These are phyloP conservation scores for Ehretia macrophylla DNA, from an alignment of 257 asterid species.

Conservation along the genomic window DNA sequence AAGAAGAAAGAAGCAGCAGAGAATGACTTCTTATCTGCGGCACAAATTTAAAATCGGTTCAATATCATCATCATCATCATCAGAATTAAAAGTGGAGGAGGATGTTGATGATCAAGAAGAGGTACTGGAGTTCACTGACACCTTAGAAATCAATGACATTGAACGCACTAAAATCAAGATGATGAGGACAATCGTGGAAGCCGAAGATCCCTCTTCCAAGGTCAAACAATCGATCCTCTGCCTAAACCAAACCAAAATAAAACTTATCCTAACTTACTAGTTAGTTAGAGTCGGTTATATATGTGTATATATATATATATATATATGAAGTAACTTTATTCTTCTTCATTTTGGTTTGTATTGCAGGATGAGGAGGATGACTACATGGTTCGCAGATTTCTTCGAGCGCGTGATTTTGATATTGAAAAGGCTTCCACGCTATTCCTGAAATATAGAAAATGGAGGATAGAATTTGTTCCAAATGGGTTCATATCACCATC, in stretches of 20 bases:
- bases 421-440: constrained; percentile 75
- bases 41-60: constrained; percentile 38
- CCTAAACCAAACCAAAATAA: neutral
- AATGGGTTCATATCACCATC: constrained; percentile 34
- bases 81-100: constrained; percentile 14
- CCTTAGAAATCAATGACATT: constrained; percentile 13
- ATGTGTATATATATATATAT: neutral
- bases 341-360: neutral
- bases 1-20: neutral
- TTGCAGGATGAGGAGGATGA: constrained; percentile 69
- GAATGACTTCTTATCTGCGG: constrained; percentile 68
- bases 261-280: neutral
- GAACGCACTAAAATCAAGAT: constrained; percentile 28
- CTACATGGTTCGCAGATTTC: constrained; percentile 71
- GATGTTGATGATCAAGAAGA: neutral
- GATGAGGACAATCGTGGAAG: constrained; percentile 23
- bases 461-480: constrained; percentile 70
- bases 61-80: constrained; percentile 5
- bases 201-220: constrained; percentile 32
- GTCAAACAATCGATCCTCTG: constrained; percentile 14
- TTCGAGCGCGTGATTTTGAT: constrained; percentile 88
- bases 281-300: neutral
- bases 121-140: neutral
- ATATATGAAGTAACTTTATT: too few relatives aligned
- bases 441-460: constrained; percentile 63